Evolutionary conservation across 2,329 filamentous ascomycete species (phyloP).

Genomic region (Ascochyta pisi): DNA sequence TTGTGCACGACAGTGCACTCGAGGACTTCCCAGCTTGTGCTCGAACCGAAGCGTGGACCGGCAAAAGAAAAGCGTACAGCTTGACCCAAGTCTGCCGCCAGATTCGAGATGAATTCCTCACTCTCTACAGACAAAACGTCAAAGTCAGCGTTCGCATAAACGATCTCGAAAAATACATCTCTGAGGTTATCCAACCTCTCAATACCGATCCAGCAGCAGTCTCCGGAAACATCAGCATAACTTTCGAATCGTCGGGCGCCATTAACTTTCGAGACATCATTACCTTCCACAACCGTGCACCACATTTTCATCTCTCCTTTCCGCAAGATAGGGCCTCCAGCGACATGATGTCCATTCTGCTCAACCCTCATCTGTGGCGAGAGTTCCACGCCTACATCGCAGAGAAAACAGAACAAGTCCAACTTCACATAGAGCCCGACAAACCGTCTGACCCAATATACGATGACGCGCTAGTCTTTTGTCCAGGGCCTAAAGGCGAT

Average conservation of each 20-base stretch:
- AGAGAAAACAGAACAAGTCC: neutral
- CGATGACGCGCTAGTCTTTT: neutral
- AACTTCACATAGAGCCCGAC: neutral
- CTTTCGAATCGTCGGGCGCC: neutral
- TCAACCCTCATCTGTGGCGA: neutral
- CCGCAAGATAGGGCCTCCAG: neutral
- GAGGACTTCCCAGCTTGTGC: neutral
- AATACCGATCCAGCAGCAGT: neutral
- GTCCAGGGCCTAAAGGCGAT: neutral
- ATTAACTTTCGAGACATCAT: neutral
- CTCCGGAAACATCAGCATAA: neutral
- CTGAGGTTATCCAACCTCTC: neutral
- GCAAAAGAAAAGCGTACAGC: neutral
- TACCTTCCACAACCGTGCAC: neutral
- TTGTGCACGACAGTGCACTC: neutral
- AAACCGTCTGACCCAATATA: neutral
- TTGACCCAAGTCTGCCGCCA: neutral
- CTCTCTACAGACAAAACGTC: neutral
- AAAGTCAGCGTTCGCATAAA: neutral
- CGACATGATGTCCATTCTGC: slow-evolving; percentile 3
- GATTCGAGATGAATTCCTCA: neutral
- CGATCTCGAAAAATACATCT: neutral
- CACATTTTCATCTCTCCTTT: neutral
- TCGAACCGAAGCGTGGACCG: neutral
- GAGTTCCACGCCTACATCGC: slow-evolving; percentile 1